These are phyloP conservation scores for Lantana camara DNA, from an alignment of 257 asterid species.

Conservation along the genomic window DNA sequence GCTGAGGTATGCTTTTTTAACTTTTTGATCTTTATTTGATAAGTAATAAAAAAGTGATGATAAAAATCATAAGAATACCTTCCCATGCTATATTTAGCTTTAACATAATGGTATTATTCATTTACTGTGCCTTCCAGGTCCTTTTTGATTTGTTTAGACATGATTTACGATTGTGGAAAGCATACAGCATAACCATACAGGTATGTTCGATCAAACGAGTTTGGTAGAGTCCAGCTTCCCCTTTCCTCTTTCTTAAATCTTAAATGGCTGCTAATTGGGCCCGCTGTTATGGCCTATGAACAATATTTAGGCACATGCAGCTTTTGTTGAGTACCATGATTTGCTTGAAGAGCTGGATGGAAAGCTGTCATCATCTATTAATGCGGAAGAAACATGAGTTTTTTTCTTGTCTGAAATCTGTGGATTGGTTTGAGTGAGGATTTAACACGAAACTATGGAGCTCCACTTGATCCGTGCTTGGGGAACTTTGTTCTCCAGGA, in stretches of 20 bases:
- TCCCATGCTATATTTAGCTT: neutral
- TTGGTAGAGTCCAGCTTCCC: neutral
- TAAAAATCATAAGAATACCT: slow-evolving; percentile 2
- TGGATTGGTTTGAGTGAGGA: slow-evolving; percentile 13
- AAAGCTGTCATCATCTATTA: slow-evolving; percentile 55
- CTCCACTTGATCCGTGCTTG: slow-evolving; percentile 13
- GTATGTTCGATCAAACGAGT: slow-evolving; percentile 38
- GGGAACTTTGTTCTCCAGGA: slow-evolving; percentile 18
- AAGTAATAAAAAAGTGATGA: neutral
- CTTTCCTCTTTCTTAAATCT: neutral
- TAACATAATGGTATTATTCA: neutral
- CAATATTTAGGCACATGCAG: slow-evolving; percentile 58
- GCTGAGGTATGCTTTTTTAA: slow-evolving; percentile 67
- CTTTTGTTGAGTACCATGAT: slow-evolving; percentile 76
- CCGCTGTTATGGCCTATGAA: slow-evolving; percentile 17
- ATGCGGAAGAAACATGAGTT: slow-evolving; percentile 51
- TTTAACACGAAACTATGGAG: slow-evolving; percentile 17
- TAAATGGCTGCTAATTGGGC: neutral
- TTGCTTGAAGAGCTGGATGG: slow-evolving; percentile 85
- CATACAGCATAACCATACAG: slow-evolving; percentile 82
- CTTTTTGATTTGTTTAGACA: slow-evolving; percentile 87
- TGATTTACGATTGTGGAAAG: slow-evolving; percentile 88
- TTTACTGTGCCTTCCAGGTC: slow-evolving; percentile 61
- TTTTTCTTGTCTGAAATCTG: slow-evolving; percentile 27
- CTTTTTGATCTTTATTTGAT: neutral